These are phyloP conservation scores for Blattamonas nauphoetae DNA, from an alignment of 78 protist species.

Conservation along the genomic window DNA sequence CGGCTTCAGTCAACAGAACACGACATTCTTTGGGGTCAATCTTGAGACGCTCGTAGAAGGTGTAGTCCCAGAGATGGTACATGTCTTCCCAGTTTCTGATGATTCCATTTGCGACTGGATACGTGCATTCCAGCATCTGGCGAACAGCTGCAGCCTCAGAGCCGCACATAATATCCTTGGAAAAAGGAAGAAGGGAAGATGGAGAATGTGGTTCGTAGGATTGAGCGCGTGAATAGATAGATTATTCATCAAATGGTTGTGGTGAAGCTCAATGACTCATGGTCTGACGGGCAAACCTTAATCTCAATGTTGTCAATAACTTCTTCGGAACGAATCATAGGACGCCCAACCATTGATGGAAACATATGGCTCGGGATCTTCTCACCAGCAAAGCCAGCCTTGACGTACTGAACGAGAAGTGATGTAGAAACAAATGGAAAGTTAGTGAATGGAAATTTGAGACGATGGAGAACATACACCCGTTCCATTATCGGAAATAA, in stretches of 20 bases:
- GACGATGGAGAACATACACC: not conserved
- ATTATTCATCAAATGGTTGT: too few species aligned
- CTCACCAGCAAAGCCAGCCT: constrained; percentile 87
- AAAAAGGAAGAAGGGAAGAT: too few species aligned
- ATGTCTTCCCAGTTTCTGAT: constrained; percentile 59
- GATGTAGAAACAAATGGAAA: not conserved
- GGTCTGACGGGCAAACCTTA: constrained; percentile 12
- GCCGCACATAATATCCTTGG: constrained; percentile 92
- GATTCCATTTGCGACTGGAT: constrained; percentile 51
- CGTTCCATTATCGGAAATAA: not conserved
- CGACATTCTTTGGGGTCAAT: not conserved
- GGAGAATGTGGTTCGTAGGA: too few species aligned
- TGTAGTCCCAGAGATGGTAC: constrained; percentile 58
- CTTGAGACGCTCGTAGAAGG: constrained; percentile 25
- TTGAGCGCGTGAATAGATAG: too few species aligned
- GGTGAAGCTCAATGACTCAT: too few species aligned
- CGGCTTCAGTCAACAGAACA: constrained; percentile 18
- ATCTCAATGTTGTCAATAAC: constrained; percentile 43
- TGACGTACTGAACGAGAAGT: constrained; percentile 57
- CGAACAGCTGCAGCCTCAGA: constrained; percentile 75
- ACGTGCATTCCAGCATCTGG: constrained; percentile 56
- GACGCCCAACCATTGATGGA: constrained; percentile 29
- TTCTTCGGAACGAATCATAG: constrained; percentile 69
- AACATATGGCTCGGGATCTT: constrained; percentile 65
- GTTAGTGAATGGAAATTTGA: not conserved